Evolutionary conservation across 805 yeast species (phyloP), one percentile per base, ranked within the genome.

Genomic region (Starmerella lactis-condensi): DNA sequence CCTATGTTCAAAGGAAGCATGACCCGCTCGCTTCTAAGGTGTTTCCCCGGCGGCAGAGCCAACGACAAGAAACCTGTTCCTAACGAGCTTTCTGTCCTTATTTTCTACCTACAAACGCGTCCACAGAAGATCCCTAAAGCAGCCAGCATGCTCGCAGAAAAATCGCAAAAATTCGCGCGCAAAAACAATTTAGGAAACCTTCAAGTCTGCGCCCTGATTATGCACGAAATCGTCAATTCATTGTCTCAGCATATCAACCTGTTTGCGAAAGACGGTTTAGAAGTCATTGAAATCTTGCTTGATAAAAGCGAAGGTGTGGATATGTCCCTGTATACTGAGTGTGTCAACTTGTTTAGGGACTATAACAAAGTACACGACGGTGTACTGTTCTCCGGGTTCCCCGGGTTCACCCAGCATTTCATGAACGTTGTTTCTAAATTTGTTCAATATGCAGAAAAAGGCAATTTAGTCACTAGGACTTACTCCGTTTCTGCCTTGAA

Each of bases 11-110:
- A 28, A 12, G 44, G 43, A 14, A 43, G 34, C 23, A 17, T 38
- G 29, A 32, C 83, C 54, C 72, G 78, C 47, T 62, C 83, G 46
- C 77, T 89, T 23, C 65, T 75, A 31, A 93, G 79, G 52, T 89
- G 96, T 58, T 85, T 85, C 52, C 96, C 93, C 5, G 67, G 89
- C 2, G 94, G 95, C 2, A 65, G 81, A 38, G 74, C 72, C 6
- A 65, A 66, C 5, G 96, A 83, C 47, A 83, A 83, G 57, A 74
- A 75, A 45, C 93, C 98, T 11, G 83, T 85, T 51, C 71, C 92
- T 2, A 79, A 92, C 14, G 96, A 89, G 51, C 63, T 91, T 28
- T 75, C 91, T 36, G 81, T 82, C 49, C 61, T 85, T 42, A 57
- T 85, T 20, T 85, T 76, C 59, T 85, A 85, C 52, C 93, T 93